Conservation (phyloP, 345 rosid genomes). For the Erodium maritimum region DNA sequence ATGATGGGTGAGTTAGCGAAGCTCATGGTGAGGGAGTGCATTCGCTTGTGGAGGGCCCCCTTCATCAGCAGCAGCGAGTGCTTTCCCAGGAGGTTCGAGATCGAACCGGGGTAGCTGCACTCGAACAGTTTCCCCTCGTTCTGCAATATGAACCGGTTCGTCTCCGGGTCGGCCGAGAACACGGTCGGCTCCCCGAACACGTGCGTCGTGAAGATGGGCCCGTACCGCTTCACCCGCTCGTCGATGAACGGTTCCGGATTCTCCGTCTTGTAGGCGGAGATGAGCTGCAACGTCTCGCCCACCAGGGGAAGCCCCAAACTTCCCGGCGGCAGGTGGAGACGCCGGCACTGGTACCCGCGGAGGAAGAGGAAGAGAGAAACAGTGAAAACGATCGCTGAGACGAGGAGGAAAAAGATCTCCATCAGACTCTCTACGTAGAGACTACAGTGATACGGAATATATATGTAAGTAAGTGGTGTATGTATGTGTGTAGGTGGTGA, state of each 20-base stretch:
- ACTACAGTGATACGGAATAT: too few species aligned
- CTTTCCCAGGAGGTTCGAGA: constrained; percentile 76
- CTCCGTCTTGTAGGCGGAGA: constrained; percentile 90
- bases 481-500: too few species aligned
- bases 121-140: constrained; percentile 42
- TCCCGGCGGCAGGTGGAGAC: constrained; percentile 74
- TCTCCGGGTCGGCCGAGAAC: constrained; percentile 40
- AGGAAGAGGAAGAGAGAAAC: constrained; percentile 26
- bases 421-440: too few species aligned
- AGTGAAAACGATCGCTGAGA: constrained; percentile 17
- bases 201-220: constrained; percentile 75
- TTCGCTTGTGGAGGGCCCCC: constrained; percentile 76
- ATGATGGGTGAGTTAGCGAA: constrained; percentile 67
- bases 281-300: constrained; percentile 82
- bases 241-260: constrained; percentile 95
- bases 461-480: too few species aligned
- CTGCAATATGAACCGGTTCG: constrained; percentile 37
- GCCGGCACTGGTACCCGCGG: constrained; percentile 34
- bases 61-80: constrained; percentile 85
- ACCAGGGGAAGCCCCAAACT: constrained; percentile 63
- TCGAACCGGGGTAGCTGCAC: constrained; percentile 83
- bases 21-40: constrained; percentile 97
- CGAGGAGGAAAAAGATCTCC: constrained; percentile 11
- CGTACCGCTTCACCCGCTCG: constrained; percentile 64
- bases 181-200: constrained; percentile 51